Conservation (phyloP, 1,284 basidiomycete genomes). For the Lentinula novae-zelandiae region DNA sequence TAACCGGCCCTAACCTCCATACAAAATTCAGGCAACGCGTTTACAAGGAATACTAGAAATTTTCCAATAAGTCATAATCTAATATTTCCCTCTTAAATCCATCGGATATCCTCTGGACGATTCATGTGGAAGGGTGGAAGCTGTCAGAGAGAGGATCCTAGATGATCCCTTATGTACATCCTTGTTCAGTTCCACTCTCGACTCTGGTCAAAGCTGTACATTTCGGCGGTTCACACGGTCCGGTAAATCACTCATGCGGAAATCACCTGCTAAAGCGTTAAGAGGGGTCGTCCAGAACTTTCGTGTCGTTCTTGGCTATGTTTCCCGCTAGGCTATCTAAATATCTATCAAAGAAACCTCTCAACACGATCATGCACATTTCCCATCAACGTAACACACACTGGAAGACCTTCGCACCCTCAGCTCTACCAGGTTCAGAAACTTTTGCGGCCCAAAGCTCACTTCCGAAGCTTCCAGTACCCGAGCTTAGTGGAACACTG, state of each 20-base stretch:
- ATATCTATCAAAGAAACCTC: background rate
- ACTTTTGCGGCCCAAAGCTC: constrained; percentile 39
- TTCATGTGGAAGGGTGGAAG: no score
- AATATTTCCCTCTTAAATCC: no score
- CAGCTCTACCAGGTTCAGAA: constrained; percentile 32
- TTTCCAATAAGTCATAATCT: no score
- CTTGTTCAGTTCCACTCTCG: no score
- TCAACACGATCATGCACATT: background rate
- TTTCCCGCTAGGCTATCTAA: background rate
- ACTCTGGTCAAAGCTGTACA: background rate
- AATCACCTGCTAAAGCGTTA: background rate
- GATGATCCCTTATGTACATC: no score
- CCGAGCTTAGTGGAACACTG: constrained; percentile 54
- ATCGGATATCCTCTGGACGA: no score
- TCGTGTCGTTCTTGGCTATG: background rate
- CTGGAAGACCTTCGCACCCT: constrained; percentile 51
- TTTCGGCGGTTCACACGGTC: background rate
- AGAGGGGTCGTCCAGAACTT: background rate
- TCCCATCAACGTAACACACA: background rate
- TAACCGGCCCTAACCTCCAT: no score
- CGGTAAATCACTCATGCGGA: background rate
- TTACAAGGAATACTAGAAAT: no score
- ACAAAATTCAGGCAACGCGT: no score
- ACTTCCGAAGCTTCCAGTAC: constrained; percentile 65
- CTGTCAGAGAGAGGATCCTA: no score